Conservation (phyloP, 495 filamentous ascomycete species). For the Tuber umbilicatum region DNA sequence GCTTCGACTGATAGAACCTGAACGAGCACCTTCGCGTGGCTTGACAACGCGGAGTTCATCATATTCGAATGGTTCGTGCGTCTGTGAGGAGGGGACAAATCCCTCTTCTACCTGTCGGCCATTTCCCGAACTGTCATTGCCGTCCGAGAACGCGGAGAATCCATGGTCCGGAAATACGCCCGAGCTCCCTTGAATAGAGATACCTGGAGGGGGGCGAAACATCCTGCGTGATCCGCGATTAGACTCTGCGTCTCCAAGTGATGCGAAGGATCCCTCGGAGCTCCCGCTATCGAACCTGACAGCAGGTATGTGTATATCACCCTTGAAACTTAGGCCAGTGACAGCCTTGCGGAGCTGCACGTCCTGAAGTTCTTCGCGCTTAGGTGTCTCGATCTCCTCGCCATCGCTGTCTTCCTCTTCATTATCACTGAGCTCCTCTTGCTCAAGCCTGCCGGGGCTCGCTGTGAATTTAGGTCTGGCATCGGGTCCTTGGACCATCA, state of each 20-base stretch:
- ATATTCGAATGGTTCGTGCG: slow-evolving; percentile 10
- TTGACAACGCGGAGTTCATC: background rate
- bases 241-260: slow-evolving; percentile 31
- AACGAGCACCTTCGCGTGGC: slow-evolving; percentile 9
- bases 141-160: slow-evolving; percentile 13
- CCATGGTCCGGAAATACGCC: slow-evolving; percentile 17
- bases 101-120: background rate
- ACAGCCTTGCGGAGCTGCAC: slow-evolving; percentile 14
- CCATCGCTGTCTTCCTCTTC: slow-evolving; percentile 11
- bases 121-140: background rate
- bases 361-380: slow-evolving; percentile 7
- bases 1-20: slow-evolving; percentile 7
- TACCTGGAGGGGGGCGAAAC: slow-evolving; percentile 19
- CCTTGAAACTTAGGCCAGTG: slow-evolving; percentile 9
- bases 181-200: slow-evolving; percentile 23
- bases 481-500: slow-evolving; percentile 4
- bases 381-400: slow-evolving; percentile 1
- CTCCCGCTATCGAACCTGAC: slow-evolving; percentile 7
- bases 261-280: slow-evolving; percentile 20
- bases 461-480: background rate
- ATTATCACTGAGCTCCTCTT: background rate
- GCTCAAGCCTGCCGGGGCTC: background rate
- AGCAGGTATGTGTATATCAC: slow-evolving; percentile 7
- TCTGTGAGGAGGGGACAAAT: slow-evolving; percentile 1
- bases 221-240: slow-evolving; percentile 21